Conservation (phyloP, 441 rosid genomes). For the Pelargonium fulgidum region DNA sequence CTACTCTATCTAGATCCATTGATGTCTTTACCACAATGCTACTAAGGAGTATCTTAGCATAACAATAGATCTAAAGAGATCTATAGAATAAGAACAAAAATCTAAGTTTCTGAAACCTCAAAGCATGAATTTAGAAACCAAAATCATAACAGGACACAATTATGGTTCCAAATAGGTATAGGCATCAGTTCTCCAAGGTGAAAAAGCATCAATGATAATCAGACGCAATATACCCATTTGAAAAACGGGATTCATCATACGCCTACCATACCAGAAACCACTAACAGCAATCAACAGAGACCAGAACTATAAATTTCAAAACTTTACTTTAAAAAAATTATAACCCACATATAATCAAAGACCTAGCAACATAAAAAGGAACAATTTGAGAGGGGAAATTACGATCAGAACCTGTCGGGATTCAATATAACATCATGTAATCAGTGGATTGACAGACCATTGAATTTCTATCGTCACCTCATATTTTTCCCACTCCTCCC, state of each 20-base stretch:
- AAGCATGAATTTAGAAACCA: not conserved
- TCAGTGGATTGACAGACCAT: constrained; percentile 59
- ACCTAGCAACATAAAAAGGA: no score
- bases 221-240: not conserved
- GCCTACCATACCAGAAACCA: no score
- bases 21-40: no score
- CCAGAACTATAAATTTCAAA: no score
- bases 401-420: constrained; percentile 73
- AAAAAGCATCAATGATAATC: not conserved
- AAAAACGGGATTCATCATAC: not conserved
- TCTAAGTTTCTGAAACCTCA: not conserved
- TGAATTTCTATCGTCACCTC: constrained; percentile 56
- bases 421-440: constrained; percentile 44
- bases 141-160: no score
- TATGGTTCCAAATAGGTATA: not conserved
- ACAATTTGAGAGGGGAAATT: not conserved
- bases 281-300: not conserved
- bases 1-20: no score
- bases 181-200: constrained; percentile 7
- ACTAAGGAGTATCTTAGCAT: no score
- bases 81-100: no score
- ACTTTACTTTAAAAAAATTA: no score
- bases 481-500: constrained; percentile 11
- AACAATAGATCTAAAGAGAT: no score
- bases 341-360: no score